These are phyloP conservation scores for Saraca asoca DNA, from an alignment of 331 rosid genomes.

Conservation along the genomic window DNA sequence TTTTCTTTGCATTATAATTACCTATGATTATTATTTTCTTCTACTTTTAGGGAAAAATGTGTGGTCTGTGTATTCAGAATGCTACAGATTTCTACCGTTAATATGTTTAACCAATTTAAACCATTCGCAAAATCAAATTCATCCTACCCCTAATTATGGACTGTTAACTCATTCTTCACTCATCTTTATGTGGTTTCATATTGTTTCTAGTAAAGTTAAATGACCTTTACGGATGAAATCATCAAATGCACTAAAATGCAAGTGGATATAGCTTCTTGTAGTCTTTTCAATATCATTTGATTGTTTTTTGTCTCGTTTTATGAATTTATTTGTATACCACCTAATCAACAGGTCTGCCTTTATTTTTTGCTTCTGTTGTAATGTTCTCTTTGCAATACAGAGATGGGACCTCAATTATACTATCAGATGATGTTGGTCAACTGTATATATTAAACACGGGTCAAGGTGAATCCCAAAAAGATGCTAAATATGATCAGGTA, in stretches of 20 bases:
- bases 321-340: slow-evolving; percentile 10
- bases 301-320: slow-evolving; percentile 22
- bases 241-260: not conserved
- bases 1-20: slow-evolving; percentile 17
- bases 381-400: slow-evolving; percentile 40
- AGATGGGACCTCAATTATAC: slow-evolving; percentile 96
- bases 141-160: not conserved
- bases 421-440: slow-evolving; percentile 98
- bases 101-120: not conserved
- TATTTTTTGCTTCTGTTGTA: slow-evolving; percentile 22
- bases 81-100: not conserved
- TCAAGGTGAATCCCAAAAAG: slow-evolving; percentile 93
- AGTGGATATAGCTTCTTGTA: slow-evolving; percentile 1
- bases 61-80: no score
- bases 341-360: not conserved
- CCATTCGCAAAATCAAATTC: not conserved
- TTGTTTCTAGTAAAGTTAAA: slow-evolving; percentile 10
- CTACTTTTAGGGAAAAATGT: no score
- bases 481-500: slow-evolving; percentile 99
- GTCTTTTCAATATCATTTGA: not conserved
- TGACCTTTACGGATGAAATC: not conserved
- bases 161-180: slow-evolving; percentile 6
- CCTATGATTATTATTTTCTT: slow-evolving; percentile 13
- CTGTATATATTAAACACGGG: slow-evolving; percentile 88
- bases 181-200: not conserved